Evolutionary conservation across 495 filamentous ascomycete genomes (phyloP).

Genomic region (Aspergillus olivimuriae): DNA sequence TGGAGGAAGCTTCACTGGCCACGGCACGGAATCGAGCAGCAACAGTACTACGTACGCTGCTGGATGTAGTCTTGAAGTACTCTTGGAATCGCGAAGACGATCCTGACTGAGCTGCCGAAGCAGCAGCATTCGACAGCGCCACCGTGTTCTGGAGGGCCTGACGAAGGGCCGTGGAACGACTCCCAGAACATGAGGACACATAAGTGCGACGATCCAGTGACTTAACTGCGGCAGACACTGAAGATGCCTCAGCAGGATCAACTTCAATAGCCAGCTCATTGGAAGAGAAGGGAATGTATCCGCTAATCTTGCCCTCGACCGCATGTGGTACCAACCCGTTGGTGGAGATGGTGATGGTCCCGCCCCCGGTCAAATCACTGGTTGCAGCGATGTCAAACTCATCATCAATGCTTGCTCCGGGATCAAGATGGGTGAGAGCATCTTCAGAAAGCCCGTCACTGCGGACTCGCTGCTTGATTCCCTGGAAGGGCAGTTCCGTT

Average conservation of each 20-base stretch:
- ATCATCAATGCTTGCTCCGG: constrained; percentile 48
- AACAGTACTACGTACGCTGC: constrained; percentile 39
- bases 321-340: constrained; percentile 44
- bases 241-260: constrained; percentile 44
- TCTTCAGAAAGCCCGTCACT: constrained; percentile 40
- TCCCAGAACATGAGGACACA: constrained; percentile 44
- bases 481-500: constrained; percentile 48
- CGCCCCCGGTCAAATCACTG: constrained; percentile 47
- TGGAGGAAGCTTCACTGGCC: constrained; percentile 43
- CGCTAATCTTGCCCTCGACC: constrained; percentile 38
- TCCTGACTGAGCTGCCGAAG: constrained; percentile 44
- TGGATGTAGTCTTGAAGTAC: constrained; percentile 56
- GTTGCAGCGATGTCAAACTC: constrained; percentile 52
- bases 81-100: constrained; percentile 46
- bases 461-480: constrained; percentile 46
- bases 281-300: constrained; percentile 35
- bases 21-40: constrained; percentile 44
- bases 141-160: constrained; percentile 46
- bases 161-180: constrained; percentile 29
- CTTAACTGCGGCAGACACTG: constrained; percentile 37
- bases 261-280: constrained; percentile 44
- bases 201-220: constrained; percentile 44
- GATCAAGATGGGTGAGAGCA: constrained; percentile 49
- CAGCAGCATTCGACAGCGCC: constrained; percentile 45
- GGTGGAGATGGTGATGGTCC: constrained; percentile 42